Evolutionary conservation across 1,139 yeast species (phyloP), one percentile per base, ranked within the genome.

Genomic region (Suhomyces ambrosiae): DNA sequence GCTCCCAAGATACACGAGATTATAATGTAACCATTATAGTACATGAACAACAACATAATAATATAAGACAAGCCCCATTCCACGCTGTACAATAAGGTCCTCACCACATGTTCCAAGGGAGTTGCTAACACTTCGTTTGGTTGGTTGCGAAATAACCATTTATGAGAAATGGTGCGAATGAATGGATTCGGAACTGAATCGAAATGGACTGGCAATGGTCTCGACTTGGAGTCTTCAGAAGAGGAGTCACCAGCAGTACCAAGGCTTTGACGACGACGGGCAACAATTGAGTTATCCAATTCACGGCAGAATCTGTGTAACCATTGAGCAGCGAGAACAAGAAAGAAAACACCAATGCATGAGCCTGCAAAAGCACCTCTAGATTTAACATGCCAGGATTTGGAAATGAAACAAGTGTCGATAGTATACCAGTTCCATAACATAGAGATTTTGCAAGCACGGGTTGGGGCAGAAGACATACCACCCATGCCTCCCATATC

Each of bases 1-100:
- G 83, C 84, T 5, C 87, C 87, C 29, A 81, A 56, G 35, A 81
- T 68, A 58, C 84, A 79, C 14, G 80, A 72, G 40, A 82, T 77
- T 40, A 80, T 76, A 24, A 82, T 68, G 55, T 80, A 82, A 13
- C 88, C 88, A 50, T 82, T 82, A 63, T 78, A 82, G 63, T 80
- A 80, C 88, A 82, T 82, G 64, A 81, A 81, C 49, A 82, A 62
- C 63, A 82, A 68, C 86, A 82, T 82, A 49, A 82, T 73, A 38
- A 82, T 59, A 53, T 81, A 82, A 4, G 82, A 76, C 13, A 76
- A 70, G 2, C 83, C 83, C 76, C 83, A 79, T 53, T 80, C 81
- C 19, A 79, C 48, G 2, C 79, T 70, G 54, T 74, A 82, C 29
- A 81, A 53, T 2, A 64, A 35, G 0, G 76, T 61, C 38, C 82